A percentile compares a stretch with the other conserved stretches of the same genome.
Evolutionary conservation across 2,329 filamentous ascomycete species (phyloP).

Genomic region (Neopestalotiopsis sp.): DNA sequence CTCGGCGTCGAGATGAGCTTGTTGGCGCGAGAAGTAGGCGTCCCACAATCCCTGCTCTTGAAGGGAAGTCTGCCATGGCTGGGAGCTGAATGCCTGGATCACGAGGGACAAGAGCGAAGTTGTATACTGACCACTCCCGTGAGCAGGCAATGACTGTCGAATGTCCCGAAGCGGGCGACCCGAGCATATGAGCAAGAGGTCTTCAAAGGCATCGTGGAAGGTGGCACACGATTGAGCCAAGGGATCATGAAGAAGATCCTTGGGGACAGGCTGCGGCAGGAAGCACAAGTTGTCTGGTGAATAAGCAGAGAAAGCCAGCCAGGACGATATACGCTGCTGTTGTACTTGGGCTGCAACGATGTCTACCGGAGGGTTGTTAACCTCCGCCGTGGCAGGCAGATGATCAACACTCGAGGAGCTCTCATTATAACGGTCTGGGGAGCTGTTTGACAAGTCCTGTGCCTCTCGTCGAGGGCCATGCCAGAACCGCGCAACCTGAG

Average conservation of each 20-base stretch:
- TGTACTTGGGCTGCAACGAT: slow-evolving; percentile 17
- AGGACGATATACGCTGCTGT: slow-evolving; percentile 36
- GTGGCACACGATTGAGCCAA: slow-evolving; percentile 44
- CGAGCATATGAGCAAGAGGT: slow-evolving; percentile 56
- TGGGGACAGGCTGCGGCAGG: slow-evolving; percentile 54
- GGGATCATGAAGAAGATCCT: slow-evolving; percentile 41
- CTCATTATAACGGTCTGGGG: neutral
- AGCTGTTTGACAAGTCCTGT: slow-evolving; percentile 23
- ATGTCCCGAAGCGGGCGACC: slow-evolving; percentile 46
- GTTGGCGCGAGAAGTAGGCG: slow-evolving; percentile 35
- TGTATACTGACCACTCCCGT: neutral
- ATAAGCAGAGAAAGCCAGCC: slow-evolving; percentile 47
- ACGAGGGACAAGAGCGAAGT: slow-evolving; percentile 22
- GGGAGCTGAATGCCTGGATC: slow-evolving; percentile 45
- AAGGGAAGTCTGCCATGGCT: slow-evolving; percentile 48
- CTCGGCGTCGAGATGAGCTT: neutral
- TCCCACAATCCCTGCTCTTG: slow-evolving; percentile 44
- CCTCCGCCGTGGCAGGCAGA: neutral
- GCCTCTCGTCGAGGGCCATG: slow-evolving; percentile 27
- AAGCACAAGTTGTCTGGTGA: slow-evolving; percentile 50
- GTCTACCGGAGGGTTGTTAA: neutral
- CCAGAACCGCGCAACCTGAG: slow-evolving; percentile 40
- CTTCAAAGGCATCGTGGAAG: slow-evolving; percentile 64
- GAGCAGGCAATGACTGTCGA: neutral
- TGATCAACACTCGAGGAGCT: neutral